Percentiles rank a stretch among this genome's conserved stretches.
phyloP scores from a whole-genome alignment of 73 alveolate genomes.

The Tetrahymena borealis region DNA sequence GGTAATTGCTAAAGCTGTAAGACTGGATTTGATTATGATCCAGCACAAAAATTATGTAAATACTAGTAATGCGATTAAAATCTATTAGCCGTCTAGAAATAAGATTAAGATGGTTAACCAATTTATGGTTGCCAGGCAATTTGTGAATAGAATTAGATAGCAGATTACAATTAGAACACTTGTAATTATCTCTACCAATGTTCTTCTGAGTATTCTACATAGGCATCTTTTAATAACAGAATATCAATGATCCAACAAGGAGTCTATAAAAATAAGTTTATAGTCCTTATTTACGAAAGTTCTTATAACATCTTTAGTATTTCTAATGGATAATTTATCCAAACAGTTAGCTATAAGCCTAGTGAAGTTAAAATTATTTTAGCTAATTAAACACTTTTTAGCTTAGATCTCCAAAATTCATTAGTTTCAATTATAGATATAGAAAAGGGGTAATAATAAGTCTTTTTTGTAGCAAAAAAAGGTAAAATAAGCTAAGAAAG shows the following conservation, averaged over 20 bases:
- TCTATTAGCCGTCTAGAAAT: neutral
- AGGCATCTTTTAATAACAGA: neutral
- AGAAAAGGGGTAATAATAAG: neutral
- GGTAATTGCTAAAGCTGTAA: too few species aligned
- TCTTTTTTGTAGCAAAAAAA: neutral
- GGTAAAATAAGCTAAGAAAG: neutral
- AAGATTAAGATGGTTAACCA: neutral
- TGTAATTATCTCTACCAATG: neutral
- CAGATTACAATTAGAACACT: neutral
- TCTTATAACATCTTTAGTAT: neutral
- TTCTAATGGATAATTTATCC: neutral
- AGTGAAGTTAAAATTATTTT: neutral
- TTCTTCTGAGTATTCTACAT: neutral
- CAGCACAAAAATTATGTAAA: too few species aligned
- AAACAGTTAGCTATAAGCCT: neutral
- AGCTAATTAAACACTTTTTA: neutral
- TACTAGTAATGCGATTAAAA: neutral
- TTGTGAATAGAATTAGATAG: neutral
- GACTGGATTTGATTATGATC: too few species aligned
- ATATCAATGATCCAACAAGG: neutral
- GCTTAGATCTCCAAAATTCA: neutral
- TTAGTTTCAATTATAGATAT: neutral
- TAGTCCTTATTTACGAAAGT: neutral
- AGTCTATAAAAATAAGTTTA: neutral
- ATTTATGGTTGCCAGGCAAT: neutral